Conservation (phyloP, 2,329 filamentous ascomycete species). For the Cercospora sp. region DNA sequence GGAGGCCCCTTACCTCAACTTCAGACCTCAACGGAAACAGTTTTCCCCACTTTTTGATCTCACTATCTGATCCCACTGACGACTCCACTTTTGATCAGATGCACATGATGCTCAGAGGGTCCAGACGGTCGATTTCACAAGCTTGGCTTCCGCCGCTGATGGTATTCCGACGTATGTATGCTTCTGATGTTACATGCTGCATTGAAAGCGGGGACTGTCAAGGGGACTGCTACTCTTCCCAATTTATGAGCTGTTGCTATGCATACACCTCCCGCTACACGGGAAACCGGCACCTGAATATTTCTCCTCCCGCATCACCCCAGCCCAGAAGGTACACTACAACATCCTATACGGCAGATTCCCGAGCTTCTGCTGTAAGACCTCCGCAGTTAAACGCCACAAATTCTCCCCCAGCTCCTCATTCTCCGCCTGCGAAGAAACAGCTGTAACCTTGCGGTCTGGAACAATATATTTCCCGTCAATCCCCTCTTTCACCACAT, state of each 20-base stretch:
- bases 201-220: neutral
- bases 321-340: constrained; percentile 7
- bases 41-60: neutral
- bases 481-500: constrained; percentile 47
- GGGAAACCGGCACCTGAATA: neutral
- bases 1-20: constrained; percentile 18
- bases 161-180: neutral
- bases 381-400: constrained; percentile 50
- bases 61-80: neutral
- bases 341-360: constrained; percentile 22
- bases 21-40: constrained; percentile 1
- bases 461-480: constrained; percentile 54
- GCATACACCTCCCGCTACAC: neutral
- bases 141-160: neutral
- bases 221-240: neutral
- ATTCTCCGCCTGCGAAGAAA: constrained; percentile 47
- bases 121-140: neutral
- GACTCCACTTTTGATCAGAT: neutral
- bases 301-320: neutral
- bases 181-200: neutral
- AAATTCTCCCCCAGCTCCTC: constrained; percentile 47
- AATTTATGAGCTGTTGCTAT: neutral
- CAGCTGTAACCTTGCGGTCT: constrained; percentile 50
- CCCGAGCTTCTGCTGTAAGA: constrained; percentile 47
- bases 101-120: neutral